Percentiles rank a stretch among this genome's conserved stretches.
phyloP scores from a whole-genome alignment of 352 stramenopile genomes.

The Phytophthora hybrid region DNA sequence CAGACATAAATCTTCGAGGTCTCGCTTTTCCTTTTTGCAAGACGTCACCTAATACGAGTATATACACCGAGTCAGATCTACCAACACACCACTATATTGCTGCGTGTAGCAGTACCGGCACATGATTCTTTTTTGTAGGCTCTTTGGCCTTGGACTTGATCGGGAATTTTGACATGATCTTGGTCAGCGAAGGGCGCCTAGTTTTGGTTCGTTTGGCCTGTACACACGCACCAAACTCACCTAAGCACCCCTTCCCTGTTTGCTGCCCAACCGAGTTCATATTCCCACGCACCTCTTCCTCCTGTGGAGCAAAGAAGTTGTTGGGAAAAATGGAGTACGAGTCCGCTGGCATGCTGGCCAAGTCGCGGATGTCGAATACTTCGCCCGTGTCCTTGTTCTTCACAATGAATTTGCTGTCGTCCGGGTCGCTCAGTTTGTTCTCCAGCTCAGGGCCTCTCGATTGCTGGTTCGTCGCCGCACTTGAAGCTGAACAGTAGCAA shows the following conservation, averaged over 20 bases:
- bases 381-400: constrained; percentile 88
- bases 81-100: background rate
- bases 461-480: constrained; percentile 16
- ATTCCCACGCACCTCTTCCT: constrained; percentile 43
- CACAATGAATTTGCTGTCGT: constrained; percentile 77
- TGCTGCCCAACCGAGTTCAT: background rate
- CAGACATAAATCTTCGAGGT: constrained; percentile 71
- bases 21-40: constrained; percentile 80
- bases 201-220: constrained; percentile 60
- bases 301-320: constrained; percentile 60
- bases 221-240: background rate
- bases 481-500: constrained; percentile 16
- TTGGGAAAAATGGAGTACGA: constrained; percentile 83
- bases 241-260: background rate
- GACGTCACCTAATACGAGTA: constrained; percentile 53
- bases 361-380: constrained; percentile 78
- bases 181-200: constrained; percentile 67
- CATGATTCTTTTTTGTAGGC: constrained; percentile 60
- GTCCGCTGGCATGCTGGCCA: constrained; percentile 62
- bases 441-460: constrained; percentile 10
- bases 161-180: constrained; percentile 74
- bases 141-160: constrained; percentile 77
- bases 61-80: constrained; percentile 6
- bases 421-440: constrained; percentile 29
- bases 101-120: constrained; percentile 46